Percentiles rank a stretch among this genome's conserved stretches.
Conservation (phyloP, 2,329 filamentous ascomycete genomes). For the Neopestalotiopsis sp. region DNA sequence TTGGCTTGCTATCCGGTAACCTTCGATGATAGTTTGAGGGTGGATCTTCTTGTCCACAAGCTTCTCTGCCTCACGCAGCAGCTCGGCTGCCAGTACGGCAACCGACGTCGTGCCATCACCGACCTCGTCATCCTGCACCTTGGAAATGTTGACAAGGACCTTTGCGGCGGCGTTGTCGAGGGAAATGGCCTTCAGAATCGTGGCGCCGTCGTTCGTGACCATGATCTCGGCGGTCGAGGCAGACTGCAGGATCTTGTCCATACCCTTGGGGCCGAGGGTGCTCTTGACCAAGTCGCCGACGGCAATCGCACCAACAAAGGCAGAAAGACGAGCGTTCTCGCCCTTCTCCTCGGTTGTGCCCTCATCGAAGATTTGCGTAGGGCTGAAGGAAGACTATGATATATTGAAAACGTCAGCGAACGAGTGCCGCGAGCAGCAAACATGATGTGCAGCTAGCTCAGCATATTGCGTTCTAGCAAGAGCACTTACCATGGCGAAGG, state of each 20-base stretch:
- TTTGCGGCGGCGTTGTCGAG: constrained; percentile 98
- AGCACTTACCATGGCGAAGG: constrained; percentile 18
- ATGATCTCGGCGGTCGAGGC: constrained; percentile 96
- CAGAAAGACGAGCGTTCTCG: constrained; percentile 97
- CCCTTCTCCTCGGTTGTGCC: constrained; percentile 98
- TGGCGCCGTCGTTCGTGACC: constrained; percentile 98
- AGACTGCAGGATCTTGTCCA: constrained; percentile 98
- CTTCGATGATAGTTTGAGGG: constrained; percentile 98
- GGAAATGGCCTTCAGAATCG: constrained; percentile 97
- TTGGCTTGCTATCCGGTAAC: constrained; percentile 94
- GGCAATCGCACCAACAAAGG: constrained; percentile 97
- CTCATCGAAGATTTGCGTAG: constrained; percentile 97
- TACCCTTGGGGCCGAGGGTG: constrained; percentile 95
- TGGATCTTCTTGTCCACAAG: constrained; percentile 98
- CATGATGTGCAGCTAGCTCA: neutral
- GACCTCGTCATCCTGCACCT: constrained; percentile 98
- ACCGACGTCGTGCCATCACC: constrained; percentile 99
- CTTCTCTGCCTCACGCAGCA: constrained; percentile 95
- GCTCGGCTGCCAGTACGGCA: constrained; percentile 90
- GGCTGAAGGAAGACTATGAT: constrained; percentile 70
- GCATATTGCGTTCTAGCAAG: neutral
- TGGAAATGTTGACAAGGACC: constrained; percentile 98
- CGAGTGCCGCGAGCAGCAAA: neutral
- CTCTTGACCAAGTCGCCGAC: constrained; percentile 98
- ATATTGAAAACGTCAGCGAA: neutral